These are phyloP conservation scores for Xylaria sp. DNA, from an alignment of 2,329 filamentous ascomycete genomes.

Conservation along the genomic window DNA sequence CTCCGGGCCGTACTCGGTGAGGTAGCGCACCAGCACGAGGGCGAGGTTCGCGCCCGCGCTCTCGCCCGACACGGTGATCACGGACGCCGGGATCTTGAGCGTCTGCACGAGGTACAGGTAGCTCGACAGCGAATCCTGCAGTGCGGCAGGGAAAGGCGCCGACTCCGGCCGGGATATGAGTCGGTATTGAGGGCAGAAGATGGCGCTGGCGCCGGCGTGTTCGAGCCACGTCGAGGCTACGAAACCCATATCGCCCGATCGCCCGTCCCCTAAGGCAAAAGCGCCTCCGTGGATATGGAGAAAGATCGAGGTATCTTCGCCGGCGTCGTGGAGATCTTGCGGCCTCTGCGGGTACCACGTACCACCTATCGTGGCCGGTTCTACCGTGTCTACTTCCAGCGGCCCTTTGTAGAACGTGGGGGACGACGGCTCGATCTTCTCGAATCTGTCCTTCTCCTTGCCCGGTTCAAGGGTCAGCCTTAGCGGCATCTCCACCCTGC, in stretches of 20 bases:
- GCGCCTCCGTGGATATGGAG: conserved; percentile 36
- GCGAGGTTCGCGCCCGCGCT: conserved; percentile 52
- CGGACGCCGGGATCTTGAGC: conserved; percentile 41
- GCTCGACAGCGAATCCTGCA: conserved; percentile 51
- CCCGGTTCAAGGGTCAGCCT: background rate
- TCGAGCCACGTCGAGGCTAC: conserved; percentile 36
- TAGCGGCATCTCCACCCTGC: too few species aligned
- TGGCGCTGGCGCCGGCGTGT: conserved; percentile 40
- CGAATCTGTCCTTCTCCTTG: conserved; percentile 26
- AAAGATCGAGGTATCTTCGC: conserved; percentile 15
- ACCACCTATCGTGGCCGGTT: conserved; percentile 33
- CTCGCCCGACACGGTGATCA: conserved; percentile 51
- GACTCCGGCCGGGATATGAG: conserved; percentile 44
- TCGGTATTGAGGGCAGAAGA: conserved; percentile 52
- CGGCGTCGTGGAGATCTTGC: background rate
- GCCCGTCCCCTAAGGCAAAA: conserved; percentile 30
- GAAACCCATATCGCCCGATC: conserved; percentile 9
- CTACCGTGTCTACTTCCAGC: conserved; percentile 17
- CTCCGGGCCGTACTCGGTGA: conserved; percentile 42
- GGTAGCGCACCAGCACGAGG: conserved; percentile 49
- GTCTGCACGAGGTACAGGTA: conserved; percentile 49
- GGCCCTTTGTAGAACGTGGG: conserved; percentile 28
- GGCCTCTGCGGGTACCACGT: conserved; percentile 35
- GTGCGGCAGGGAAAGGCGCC: conserved; percentile 50
- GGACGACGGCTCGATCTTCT: conserved; percentile 21